A percentile compares a stretch with the other conserved stretches of the same genome.
Evolutionary conservation across 345 rosid genomes (phyloP).

Genomic region (Moricandia arvensis): DNA sequence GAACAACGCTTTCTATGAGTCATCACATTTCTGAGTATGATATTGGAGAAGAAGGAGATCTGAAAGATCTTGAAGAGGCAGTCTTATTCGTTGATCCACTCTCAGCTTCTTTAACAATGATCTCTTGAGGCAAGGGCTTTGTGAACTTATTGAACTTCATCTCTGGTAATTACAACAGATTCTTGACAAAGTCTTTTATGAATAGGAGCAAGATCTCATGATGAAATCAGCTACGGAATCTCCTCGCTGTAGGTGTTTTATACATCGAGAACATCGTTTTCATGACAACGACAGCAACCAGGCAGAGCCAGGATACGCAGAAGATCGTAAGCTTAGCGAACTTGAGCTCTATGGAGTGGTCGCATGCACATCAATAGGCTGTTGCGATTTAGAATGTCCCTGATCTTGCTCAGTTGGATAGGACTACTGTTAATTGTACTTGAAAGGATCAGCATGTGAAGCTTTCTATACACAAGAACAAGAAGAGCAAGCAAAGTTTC

Average conservation of each 20-base stretch:
- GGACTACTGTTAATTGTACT: too few relatives aligned
- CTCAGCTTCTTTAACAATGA: too few relatives aligned
- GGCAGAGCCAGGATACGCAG: conserved; percentile 49
- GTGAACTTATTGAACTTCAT: too few relatives aligned
- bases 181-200: conserved; percentile 63
- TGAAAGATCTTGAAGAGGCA: too few relatives aligned
- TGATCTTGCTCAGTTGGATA: conserved; percentile 59
- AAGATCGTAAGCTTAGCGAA: conserved; percentile 73
- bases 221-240: conserved; percentile 53
- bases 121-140: not conserved
- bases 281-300: conserved; percentile 26
- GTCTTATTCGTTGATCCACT: too few relatives aligned
- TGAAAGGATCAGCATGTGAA: too few relatives aligned
- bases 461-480: too few relatives aligned
- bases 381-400: conserved; percentile 55
- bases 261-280: conserved; percentile 53
- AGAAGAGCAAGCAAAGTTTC: not conserved
- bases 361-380: conserved; percentile 39
- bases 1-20: too few relatives aligned
- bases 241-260: conserved; percentile 45
- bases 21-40: too few relatives aligned
- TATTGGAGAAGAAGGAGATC: too few relatives aligned
- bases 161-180: conserved; percentile 41
- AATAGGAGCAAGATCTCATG: conserved; percentile 78
- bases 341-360: conserved; percentile 68